phyloP scores from a whole-genome alignment of 768 basidiomycete genomes.

The Phylloporus sp. region DNA sequence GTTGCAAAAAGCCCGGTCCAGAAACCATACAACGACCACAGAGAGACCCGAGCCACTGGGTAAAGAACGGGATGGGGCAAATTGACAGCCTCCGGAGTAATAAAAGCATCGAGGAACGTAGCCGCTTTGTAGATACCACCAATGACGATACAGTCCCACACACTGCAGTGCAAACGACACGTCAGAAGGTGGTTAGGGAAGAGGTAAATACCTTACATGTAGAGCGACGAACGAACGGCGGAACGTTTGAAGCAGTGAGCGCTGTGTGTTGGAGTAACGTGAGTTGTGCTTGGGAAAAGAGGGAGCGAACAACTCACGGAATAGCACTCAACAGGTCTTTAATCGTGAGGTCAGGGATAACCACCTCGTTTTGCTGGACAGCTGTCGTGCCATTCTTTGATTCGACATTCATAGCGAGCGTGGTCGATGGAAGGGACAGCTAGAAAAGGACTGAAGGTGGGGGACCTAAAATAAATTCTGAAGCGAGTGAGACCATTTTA shows the following conservation, averaged over 20 bases:
- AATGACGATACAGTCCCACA: constrained; percentile 75
- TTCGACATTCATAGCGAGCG: constrained; percentile 19
- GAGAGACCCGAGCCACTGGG: constrained; percentile 53
- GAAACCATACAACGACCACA: constrained; percentile 84
- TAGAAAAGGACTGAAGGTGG: not conserved
- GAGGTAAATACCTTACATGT: constrained; percentile 53
- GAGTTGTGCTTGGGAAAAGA: not conserved
- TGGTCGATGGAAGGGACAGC: constrained; percentile 3
- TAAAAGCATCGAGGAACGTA: constrained; percentile 56
- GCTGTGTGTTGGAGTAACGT: constrained; percentile 33
- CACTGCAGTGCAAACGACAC: constrained; percentile 35
- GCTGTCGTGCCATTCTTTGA: constrained; percentile 21
- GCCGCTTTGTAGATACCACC: constrained; percentile 64
- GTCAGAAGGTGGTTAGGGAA: constrained; percentile 8
- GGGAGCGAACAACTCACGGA: constrained; percentile 52
- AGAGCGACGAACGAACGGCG: constrained; percentile 69
- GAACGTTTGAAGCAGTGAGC: constrained; percentile 90
- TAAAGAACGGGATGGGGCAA: constrained; percentile 63
- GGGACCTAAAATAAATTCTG: not conserved
- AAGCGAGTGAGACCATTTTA: constrained; percentile 18
- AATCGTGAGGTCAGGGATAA: constrained; percentile 81
- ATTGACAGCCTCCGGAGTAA: constrained; percentile 50
- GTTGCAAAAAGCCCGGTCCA: constrained; percentile 82
- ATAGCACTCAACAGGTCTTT: constrained; percentile 84
- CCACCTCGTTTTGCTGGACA: constrained; percentile 54